Conservation (phyloP, 2,329 filamentous ascomycete species). For the Aspergillus sclerotialis region DNA sequence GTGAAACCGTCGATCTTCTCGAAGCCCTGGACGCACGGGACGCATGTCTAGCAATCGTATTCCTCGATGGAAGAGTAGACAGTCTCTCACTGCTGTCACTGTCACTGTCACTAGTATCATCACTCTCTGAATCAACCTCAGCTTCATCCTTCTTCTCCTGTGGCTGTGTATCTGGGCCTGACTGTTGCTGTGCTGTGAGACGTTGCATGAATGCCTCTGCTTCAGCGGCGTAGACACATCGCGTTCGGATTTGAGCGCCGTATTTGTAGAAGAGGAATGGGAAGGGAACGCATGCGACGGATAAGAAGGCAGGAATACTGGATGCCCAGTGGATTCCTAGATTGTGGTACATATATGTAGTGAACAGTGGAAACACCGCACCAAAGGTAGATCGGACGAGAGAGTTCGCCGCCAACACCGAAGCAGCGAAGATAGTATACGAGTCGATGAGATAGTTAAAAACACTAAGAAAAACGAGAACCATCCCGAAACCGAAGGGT, state of each 20-base stretch:
- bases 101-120: slow-evolving; percentile 4
- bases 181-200: slow-evolving; percentile 14
- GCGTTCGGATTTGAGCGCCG: slow-evolving; percentile 20
- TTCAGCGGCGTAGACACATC: slow-evolving; percentile 23
- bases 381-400: slow-evolving; percentile 38
- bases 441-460: slow-evolving; percentile 33
- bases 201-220: slow-evolving; percentile 17
- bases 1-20: slow-evolving; percentile 12
- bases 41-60: slow-evolving; percentile 8
- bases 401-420: slow-evolving; percentile 32
- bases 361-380: slow-evolving; percentile 38
- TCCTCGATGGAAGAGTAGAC: slow-evolving; percentile 13
- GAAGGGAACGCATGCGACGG: slow-evolving; percentile 30
- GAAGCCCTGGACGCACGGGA: slow-evolving; percentile 10
- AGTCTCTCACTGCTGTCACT: slow-evolving; percentile 9
- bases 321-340: slow-evolving; percentile 40
- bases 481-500: slow-evolving; percentile 29
- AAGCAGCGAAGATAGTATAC: slow-evolving; percentile 31
- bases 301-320: slow-evolving; percentile 34
- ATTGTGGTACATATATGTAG: slow-evolving; percentile 30
- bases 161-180: slow-evolving; percentile 1
- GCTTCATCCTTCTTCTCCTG: slow-evolving; percentile 7
- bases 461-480: slow-evolving; percentile 25
- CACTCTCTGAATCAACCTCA: background rate
- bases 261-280: slow-evolving; percentile 29